Base-by-base conservation (phyloP, 148 eudicot species). In the Rhododendron kiyosumense region DNA sequence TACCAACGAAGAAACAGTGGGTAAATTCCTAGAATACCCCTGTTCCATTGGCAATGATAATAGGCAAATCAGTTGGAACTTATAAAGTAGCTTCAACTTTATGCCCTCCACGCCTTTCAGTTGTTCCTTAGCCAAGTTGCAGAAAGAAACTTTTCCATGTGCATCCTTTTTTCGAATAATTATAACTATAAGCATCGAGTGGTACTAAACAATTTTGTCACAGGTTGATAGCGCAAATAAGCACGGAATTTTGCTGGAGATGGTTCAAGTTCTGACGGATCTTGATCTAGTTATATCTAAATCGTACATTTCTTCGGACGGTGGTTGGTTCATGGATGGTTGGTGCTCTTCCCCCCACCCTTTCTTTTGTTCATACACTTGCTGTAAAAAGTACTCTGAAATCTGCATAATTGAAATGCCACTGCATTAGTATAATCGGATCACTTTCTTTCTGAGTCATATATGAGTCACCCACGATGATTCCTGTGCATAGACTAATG, bases 321-420 rank as follows among this genome's bases (percentile, higher is more conserved):
- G 99, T 83, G 96, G 91, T 84, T 96, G 99, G 99, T 90, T 93
- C 84, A 96, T 96, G 98, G 97, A 96, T 85, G 99, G 99, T 96
- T 76, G 84, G 94, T 93, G 28, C 61, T 30, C 18, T 75, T 71
- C 22, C 20, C 18, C 20, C 76, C 76, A 30, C 76, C 41, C 34
- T 26, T 71, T 71, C 38, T 71, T 71, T 71, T 71, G 38, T 71
- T 13, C 34, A 13, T 22, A 36, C 5, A 17, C 18, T 36, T 75
- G 0, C 41, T 75, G 79, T 20, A 34, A 78, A 41, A 78, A 11
- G 48, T 22, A 41, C 41, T 34, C 78, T 71, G 63, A 22, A 78
- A 49, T 49, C 49, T 8, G 8, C 10, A 24, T 38, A 22, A 24
- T 78, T 78, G 51, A 78, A 24, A 22, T 43, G 24, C 26, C 15